These are phyloP conservation scores for Aspergillus sp. DNA, from an alignment of 2,329 filamentous ascomycete species.

Conservation along the genomic window DNA sequence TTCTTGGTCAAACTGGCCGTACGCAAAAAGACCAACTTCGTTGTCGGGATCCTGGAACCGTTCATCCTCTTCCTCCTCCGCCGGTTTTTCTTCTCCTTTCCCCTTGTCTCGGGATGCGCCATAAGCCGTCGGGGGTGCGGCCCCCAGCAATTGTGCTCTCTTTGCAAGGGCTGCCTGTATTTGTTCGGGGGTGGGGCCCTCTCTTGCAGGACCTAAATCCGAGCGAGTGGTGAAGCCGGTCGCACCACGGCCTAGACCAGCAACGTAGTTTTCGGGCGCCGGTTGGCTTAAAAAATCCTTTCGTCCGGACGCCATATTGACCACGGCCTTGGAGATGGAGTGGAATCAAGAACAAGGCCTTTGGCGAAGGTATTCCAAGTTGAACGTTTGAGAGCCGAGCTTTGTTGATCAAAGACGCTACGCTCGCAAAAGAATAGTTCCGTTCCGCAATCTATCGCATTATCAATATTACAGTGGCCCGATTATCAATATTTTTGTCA, in stretches of 20 bases:
- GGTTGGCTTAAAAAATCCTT: constrained; percentile 89
- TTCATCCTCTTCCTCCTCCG: constrained; percentile 73
- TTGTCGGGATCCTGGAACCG: constrained; percentile 96
- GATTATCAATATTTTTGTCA: too few relatives aligned
- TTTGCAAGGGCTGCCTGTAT: constrained; percentile 97
- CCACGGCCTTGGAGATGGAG: not conserved
- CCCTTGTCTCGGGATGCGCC: constrained; percentile 71
- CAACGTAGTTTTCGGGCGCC: constrained; percentile 85
- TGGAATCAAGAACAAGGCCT: not conserved
- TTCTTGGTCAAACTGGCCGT: constrained; percentile 93
- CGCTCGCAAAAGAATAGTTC: constrained; percentile 17
- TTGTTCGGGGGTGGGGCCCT: constrained; percentile 95
- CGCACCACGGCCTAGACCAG: constrained; percentile 93
- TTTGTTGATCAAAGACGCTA: constrained; percentile 5
- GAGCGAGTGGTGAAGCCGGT: constrained; percentile 98
- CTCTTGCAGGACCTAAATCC: constrained; percentile 89
- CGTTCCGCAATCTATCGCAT: constrained; percentile 22
- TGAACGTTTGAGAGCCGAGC: not conserved
- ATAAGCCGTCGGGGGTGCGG: constrained; percentile 69
- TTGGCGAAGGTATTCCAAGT: not conserved
- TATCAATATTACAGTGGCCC: not conserved
- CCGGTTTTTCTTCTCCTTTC: constrained; percentile 61
- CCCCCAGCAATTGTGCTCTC: constrained; percentile 77
- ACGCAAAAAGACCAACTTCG: constrained; percentile 91
- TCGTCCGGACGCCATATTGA: constrained; percentile 57